Evolutionary conservation across 139 green algal genomes (phyloP).

Genomic region (Coelastrella sp.): DNA sequence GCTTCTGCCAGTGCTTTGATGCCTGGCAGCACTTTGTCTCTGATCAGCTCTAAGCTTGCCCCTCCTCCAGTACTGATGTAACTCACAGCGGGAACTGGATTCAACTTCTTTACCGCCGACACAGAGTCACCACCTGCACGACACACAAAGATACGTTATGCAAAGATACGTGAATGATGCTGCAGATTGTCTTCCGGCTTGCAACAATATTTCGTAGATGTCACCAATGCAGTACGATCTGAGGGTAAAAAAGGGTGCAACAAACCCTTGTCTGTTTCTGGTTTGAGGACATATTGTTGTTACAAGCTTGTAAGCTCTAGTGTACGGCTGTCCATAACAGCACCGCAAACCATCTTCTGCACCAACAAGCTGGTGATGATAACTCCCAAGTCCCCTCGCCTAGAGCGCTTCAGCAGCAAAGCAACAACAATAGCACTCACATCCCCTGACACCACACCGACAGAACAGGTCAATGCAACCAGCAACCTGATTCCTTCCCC

Average conservation of each 20-base stretch:
- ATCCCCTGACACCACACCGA: background rate
- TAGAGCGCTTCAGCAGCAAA: background rate
- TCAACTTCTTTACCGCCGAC: conserved; percentile 52
- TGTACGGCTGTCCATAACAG: no score
- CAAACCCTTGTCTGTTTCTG: no score
- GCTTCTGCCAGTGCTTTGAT: conserved; percentile 54
- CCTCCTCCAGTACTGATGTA: conserved; percentile 69
- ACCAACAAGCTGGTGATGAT: no score
- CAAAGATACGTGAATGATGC: background rate
- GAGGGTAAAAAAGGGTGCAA: no score
- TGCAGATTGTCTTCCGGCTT: background rate
- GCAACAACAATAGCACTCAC: background rate
- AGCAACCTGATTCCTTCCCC: background rate
- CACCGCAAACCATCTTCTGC: no score
- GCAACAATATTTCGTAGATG: background rate
- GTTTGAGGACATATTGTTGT: no score
- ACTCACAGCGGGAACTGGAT: conserved; percentile 34
- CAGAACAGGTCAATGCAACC: background rate
- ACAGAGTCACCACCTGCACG: conserved; percentile 61
- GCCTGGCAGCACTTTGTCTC: conserved; percentile 61
- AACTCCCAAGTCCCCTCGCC: no score
- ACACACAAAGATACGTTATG: background rate
- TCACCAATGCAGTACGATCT: background rate
- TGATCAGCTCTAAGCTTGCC: conserved; percentile 66
- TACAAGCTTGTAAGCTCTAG: no score